These are phyloP conservation scores for Gautieria morchelliformis DNA, from an alignment of 768 basidiomycete genomes.

Conservation along the genomic window DNA sequence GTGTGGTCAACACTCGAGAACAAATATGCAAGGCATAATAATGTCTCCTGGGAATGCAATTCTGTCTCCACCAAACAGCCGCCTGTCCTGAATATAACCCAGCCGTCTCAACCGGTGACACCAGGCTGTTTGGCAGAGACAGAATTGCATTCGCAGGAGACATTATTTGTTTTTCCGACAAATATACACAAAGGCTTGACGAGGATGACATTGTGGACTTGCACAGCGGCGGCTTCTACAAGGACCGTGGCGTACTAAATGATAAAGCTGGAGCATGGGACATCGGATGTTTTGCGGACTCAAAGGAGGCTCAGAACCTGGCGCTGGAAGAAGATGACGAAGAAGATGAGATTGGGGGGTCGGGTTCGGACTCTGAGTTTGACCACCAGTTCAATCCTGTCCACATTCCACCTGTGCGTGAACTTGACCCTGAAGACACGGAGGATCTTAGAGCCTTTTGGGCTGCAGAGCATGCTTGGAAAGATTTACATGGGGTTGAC, in stretches of 20 bases:
- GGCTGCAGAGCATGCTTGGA: slow-evolving; percentile 48
- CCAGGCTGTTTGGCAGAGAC: too few species aligned
- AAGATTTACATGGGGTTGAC: slow-evolving; percentile 25
- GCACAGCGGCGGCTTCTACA: slow-evolving; percentile 46
- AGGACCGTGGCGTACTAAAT: slow-evolving; percentile 61
- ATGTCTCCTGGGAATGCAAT: too few species aligned
- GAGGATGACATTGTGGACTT: slow-evolving; percentile 78
- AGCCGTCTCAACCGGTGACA: too few species aligned
- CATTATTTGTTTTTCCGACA: too few species aligned
- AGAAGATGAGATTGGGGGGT: slow-evolving; percentile 19
- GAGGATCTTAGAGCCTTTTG: slow-evolving; percentile 59
- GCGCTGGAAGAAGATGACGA: not conserved
- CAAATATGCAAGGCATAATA: slow-evolving; percentile 55
- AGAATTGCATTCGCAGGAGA: too few species aligned
- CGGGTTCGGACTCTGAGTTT: slow-evolving; percentile 18
- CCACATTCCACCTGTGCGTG: slow-evolving; percentile 33
- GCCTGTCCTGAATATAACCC: too few species aligned
- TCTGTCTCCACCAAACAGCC: too few species aligned
- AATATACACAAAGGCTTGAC: slow-evolving; percentile 56
- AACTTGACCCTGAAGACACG: slow-evolving; percentile 40
- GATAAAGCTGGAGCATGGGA: slow-evolving; percentile 28
- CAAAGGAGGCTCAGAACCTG: slow-evolving; percentile 14
- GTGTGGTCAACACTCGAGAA: slow-evolving; percentile 63
- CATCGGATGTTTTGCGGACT: slow-evolving; percentile 43
- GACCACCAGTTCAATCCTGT: not conserved